Conservation (phyloP, 2,329 filamentous ascomycete species). For the Teratosphaeria epicoccoides region DNA sequence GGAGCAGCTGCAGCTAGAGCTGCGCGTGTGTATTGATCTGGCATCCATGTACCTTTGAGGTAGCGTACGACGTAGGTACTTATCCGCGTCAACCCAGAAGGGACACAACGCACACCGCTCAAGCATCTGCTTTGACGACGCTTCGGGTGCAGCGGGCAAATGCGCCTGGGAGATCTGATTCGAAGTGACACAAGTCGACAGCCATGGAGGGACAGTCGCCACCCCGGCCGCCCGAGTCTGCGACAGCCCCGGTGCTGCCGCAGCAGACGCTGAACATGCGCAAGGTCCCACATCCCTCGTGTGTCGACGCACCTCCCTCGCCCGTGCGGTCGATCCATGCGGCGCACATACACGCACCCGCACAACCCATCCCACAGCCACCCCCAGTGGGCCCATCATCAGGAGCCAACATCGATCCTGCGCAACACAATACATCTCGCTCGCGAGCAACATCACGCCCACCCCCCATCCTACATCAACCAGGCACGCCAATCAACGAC, state of each 20-base stretch:
- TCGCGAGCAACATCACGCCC: neutral
- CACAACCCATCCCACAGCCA: neutral
- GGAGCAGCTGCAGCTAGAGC: neutral
- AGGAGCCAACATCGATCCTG: neutral
- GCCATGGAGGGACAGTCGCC: slow-evolving; percentile 6
- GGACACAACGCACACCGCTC: neutral
- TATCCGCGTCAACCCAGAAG: neutral
- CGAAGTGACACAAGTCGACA: neutral
- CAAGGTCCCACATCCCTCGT: neutral
- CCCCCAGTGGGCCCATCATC: neutral
- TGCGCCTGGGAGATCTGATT: neutral
- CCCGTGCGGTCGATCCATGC: neutral
- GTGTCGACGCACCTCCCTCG: neutral
- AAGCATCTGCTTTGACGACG: neutral
- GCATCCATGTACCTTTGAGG: neutral
- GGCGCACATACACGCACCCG: neutral
- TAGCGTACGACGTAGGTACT: neutral
- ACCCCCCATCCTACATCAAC: slow-evolving; percentile 8
- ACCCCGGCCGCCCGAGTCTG: slow-evolving; percentile 7
- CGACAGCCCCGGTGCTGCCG: neutral
- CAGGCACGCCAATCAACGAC: slow-evolving; percentile 40
- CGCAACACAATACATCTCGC: neutral
- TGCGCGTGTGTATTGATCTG: neutral
- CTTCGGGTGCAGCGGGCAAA: neutral
- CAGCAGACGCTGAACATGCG: neutral